phyloP scores from a whole-genome alignment of 164 flowering plant species.

The Magnolia kwangsiensis region DNA sequence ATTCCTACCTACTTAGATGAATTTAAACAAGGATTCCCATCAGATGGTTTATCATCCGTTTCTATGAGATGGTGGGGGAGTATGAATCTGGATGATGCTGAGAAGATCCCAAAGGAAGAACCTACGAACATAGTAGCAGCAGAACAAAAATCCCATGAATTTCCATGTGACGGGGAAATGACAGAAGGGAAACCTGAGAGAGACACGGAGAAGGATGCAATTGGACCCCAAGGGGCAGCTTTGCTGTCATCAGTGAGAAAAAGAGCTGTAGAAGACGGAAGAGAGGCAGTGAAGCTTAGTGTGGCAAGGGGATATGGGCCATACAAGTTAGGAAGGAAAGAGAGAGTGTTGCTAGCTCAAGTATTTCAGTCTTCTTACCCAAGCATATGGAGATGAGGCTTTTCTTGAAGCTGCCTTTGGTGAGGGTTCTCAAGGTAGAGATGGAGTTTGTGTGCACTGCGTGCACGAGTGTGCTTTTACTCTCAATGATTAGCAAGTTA shows the following conservation, averaged over 20 bases:
- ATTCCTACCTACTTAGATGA: constrained; percentile 41
- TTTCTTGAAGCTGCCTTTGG: background rate
- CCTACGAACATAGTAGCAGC: constrained; percentile 13
- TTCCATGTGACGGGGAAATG: background rate
- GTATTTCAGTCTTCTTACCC: constrained; percentile 33
- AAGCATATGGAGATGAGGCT: background rate
- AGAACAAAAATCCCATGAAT: constrained; percentile 17
- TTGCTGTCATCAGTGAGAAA: constrained; percentile 43
- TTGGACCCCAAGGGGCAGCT: constrained; percentile 26
- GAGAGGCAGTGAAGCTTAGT: constrained; percentile 45
- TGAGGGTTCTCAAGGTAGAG: background rate
- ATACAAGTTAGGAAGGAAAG: constrained; percentile 30
- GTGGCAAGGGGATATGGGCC: constrained; percentile 23
- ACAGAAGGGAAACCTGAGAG: constrained; percentile 15
- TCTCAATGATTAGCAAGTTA: background rate
- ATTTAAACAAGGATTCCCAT: constrained; percentile 69
- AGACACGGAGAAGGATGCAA: constrained; percentile 3
- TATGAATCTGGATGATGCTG: constrained; percentile 15
- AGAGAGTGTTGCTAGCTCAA: constrained; percentile 33
- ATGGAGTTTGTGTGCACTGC: background rate
- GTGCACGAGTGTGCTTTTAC: background rate
- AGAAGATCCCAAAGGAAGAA: constrained; percentile 18
- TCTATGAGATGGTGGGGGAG: constrained; percentile 70
- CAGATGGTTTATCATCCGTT: constrained; percentile 48
- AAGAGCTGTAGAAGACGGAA: constrained; percentile 51